Conservation (phyloP, 441 rosid species). For the Eutrema salsugineum region DNA sequence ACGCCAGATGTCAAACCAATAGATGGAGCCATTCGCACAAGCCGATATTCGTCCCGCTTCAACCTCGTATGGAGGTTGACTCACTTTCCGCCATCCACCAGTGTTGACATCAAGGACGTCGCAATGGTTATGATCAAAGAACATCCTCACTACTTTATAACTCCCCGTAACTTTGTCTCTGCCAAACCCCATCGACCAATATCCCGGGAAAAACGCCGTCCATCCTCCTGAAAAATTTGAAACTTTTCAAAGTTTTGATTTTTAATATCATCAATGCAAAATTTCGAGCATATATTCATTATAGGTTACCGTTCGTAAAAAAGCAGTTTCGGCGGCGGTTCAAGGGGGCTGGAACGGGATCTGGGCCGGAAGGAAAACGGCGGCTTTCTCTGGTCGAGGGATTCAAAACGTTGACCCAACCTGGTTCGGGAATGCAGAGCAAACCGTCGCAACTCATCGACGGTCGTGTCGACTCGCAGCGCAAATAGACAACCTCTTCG, state of each 20-base stretch:
- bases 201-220: not conserved
- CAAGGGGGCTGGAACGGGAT: not conserved
- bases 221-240: not conserved
- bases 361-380: not conserved
- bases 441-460: not conserved
- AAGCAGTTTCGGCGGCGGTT: not conserved
- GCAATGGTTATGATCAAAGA: not conserved
- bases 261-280: too few species aligned
- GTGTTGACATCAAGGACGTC: slow-evolving; percentile 13
- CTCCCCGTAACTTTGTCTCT: not conserved
- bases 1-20: not conserved
- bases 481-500: not conserved
- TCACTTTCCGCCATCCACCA: not conserved
- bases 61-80: not conserved
- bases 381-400: not conserved
- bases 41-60: not conserved
- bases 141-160: slow-evolving; percentile 8
- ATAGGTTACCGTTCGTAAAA: not conserved
- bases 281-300: not conserved
- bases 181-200: slow-evolving; percentile 3
- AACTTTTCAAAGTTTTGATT: too few species aligned
- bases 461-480: not conserved
- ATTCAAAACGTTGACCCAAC: not conserved
- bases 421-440: not conserved
- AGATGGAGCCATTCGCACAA: not conserved